A percentile compares a stretch with the other conserved stretches of the same genome.
Evolutionary conservation across 257 asterid species (phyloP).

Genomic region (Solanum bulbocastanum): DNA sequence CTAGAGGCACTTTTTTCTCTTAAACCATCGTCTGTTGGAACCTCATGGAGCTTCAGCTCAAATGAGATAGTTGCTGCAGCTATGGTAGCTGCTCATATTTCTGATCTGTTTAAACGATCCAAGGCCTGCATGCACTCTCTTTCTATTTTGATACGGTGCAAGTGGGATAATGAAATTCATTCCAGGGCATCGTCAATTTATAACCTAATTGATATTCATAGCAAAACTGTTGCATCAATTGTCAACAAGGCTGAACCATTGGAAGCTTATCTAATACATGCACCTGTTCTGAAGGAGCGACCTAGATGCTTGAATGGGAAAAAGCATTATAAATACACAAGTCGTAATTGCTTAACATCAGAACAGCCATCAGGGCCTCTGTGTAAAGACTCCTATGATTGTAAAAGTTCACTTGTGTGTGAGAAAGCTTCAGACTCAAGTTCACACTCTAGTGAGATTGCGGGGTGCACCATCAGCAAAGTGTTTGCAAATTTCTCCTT

Average conservation of each 20-base stretch:
- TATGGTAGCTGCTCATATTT: constrained; percentile 98
- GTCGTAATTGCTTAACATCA: constrained; percentile 41
- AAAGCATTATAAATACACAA: constrained; percentile 27
- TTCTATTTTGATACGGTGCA: constrained; percentile 67
- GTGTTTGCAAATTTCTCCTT: constrained; percentile 53
- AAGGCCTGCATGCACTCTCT: constrained; percentile 96
- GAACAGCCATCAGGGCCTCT: constrained; percentile 36
- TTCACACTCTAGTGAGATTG: constrained; percentile 23
- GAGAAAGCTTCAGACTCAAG: constrained; percentile 24
- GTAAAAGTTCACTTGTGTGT: constrained; percentile 23
- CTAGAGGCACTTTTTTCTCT: constrained; percentile 93
- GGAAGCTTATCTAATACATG: constrained; percentile 72
- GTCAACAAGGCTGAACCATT: constrained; percentile 92
- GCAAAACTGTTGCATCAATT: constrained; percentile 89
- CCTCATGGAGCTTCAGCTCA: constrained; percentile 90
- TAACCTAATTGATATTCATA: constrained; percentile 85
- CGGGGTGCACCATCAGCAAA: constrained; percentile 40
- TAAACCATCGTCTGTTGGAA: constrained; percentile 89
- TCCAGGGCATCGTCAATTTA: constrained; percentile 85
- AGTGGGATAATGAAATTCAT: constrained; percentile 84
- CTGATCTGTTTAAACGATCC: constrained; percentile 82
- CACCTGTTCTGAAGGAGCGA: constrained; percentile 36
- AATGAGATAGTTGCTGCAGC: constrained; percentile 99
- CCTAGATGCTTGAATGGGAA: constrained; percentile 56
- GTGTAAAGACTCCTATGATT: constrained; percentile 26